These are phyloP conservation scores for Vitis rupestris DNA, from an alignment of 164 flowering plant species.

Conservation along the genomic window DNA sequence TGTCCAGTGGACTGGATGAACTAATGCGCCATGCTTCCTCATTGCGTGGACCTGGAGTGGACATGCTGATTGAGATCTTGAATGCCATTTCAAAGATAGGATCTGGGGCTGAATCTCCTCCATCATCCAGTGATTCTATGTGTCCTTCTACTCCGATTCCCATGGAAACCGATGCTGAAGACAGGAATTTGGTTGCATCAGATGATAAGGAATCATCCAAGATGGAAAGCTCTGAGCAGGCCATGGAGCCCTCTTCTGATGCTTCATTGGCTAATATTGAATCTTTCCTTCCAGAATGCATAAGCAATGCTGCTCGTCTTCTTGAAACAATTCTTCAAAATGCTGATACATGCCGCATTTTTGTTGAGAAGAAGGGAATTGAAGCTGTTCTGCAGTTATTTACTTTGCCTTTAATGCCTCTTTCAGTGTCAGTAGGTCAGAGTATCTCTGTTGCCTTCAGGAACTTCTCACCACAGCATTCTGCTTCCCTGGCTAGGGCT, in stretches of 20 bases:
- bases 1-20: constrained; percentile 87
- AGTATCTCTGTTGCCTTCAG: constrained; percentile 73
- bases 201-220: constrained; percentile 51
- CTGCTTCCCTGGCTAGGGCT: constrained; percentile 70
- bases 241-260: constrained; percentile 52
- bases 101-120: constrained; percentile 43
- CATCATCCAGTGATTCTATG: constrained; percentile 33
- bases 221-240: constrained; percentile 45
- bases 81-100: constrained; percentile 63
- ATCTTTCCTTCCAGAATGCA: constrained; percentile 66
- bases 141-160: constrained; percentile 54
- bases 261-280: constrained; percentile 42
- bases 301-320: constrained; percentile 79
- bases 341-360: constrained; percentile 83
- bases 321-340: constrained; percentile 90
- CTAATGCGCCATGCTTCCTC: constrained; percentile 87
- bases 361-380: constrained; percentile 89
- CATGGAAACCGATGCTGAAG: constrained; percentile 85
- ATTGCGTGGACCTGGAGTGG: constrained; percentile 80
- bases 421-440: constrained; percentile 67
- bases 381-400: constrained; percentile 82
- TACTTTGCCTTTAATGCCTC: constrained; percentile 66
- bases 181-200: constrained; percentile 30
- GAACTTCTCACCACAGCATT: constrained; percentile 83
- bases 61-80: constrained; percentile 79